Base-by-base conservation (phyloP, 2,329 filamentous ascomycete species). In the Penicillium nordicum region DNA sequence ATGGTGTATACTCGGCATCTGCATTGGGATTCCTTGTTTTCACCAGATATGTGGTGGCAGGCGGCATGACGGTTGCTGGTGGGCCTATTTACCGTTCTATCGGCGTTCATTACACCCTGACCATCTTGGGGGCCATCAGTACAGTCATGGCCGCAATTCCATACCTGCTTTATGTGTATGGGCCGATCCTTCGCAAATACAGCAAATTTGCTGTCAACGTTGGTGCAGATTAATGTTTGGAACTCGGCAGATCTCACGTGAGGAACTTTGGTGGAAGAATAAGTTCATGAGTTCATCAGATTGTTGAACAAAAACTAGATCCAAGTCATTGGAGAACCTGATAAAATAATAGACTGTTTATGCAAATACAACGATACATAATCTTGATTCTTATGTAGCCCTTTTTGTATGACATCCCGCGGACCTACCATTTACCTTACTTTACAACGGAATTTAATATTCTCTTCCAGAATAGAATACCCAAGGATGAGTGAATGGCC, bases 1-100 rank as follows among this genome's bases (percentile, higher is more conserved):
- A 84, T 55, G 78, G 78, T 36, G 72, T 72, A 1, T 81, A 80
- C 53, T 75, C 81, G 0, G 81, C 80, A 2, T 76, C 71, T 1
- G 80, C 79, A 0, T 65, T 82, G 27, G 76, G 74, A 0, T 67
- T 74, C 30, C 62, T 76, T 5, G 75, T 74, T 0, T 67, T 79
- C 16, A 69, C 70, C 0, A 69, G 78, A 10, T 78, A 78, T 51
- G 54, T 74, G 10, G 67, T 66, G 6, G 68, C 72, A 1, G 74
- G 75, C 2, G 75, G 68, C 0, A 67, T 77, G 62, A 63, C 67
- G 0, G 60, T 69, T 10, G 69, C 64, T 5, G 65, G 63, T 1
- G 61, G 64, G 16, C 67, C 73, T 8, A 67, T 77, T 30, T 78
- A 78, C 50, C 48, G 66, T 21, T 70, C 70, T 38, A 52, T 77